Evolutionary conservation across 176 grass and related monocot genomes (phyloP).

Genomic region (Aechmea fasciata): DNA sequence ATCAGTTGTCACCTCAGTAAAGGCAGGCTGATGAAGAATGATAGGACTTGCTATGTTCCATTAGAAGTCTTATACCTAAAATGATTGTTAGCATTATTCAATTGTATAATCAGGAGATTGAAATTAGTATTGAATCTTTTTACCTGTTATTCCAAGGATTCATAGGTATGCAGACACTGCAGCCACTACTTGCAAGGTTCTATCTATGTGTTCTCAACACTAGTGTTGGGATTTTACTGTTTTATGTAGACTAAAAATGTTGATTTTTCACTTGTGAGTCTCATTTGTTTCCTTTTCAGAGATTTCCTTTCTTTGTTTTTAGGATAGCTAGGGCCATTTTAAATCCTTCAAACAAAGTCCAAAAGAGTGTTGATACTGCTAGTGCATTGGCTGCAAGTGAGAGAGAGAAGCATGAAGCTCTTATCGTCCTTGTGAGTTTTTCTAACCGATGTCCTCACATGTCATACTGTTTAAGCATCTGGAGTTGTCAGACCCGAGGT

Average conservation of each 20-base stretch:
- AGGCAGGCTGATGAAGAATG: too few species aligned
- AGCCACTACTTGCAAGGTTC: too few species aligned
- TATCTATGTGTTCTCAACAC: too few species aligned
- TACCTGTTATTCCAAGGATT: too few species aligned
- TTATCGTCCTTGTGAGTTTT: constrained; percentile 51
- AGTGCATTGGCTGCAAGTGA: constrained; percentile 12
- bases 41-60: too few species aligned
- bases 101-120: too few species aligned
- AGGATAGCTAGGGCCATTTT: constrained; percentile 59
- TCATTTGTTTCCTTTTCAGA: constrained; percentile 1
- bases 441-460: neutral
- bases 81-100: too few species aligned
- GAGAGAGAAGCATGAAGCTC: constrained; percentile 30
- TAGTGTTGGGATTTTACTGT: too few species aligned
- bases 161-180: too few species aligned
- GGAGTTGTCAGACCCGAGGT: constrained; percentile 6
- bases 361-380: constrained; percentile 14
- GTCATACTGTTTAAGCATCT: neutral
- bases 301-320: constrained; percentile 25
- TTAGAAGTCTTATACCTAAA: too few species aligned
- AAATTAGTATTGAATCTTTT: too few species aligned
- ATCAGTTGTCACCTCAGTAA: too few species aligned
- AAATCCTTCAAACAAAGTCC: constrained; percentile 26
- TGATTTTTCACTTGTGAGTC: neutral
- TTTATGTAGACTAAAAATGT: neutral